Evolutionary conservation across 768 basidiomycete species (phyloP).

Genomic region (Lactifluus volemus): DNA sequence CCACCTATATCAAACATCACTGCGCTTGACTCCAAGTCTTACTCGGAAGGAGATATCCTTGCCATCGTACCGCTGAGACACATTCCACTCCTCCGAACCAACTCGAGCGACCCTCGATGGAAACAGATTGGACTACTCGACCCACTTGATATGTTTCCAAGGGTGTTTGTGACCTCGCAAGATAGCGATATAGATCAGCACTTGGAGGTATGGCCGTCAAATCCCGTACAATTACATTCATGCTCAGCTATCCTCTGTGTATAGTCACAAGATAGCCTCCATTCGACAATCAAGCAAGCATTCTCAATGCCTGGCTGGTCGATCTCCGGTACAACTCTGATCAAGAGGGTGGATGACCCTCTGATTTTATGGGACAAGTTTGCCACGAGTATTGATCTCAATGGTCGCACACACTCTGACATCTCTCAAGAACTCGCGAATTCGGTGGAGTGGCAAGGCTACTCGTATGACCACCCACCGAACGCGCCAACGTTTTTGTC

Average conservation of each 20-base stretch:
- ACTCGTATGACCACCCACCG: constrained; percentile 44
- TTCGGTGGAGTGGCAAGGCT: constrained; percentile 46
- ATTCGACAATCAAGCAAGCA: background rate
- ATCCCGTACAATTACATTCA: background rate
- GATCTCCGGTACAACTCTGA: background rate
- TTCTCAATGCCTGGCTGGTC: constrained; percentile 3
- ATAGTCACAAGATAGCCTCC: background rate
- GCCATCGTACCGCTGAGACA: constrained; percentile 25
- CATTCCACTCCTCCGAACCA: constrained; percentile 38
- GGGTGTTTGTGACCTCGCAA: constrained; percentile 6
- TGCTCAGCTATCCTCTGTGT: background rate
- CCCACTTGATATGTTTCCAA: constrained; percentile 45
- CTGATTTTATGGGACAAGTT: constrained; percentile 38
- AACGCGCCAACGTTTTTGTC: constrained; percentile 36
- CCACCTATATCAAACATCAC: constrained; percentile 20
- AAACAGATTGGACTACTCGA: constrained; percentile 34
- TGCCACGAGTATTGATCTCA: constrained; percentile 30
- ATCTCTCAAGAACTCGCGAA: constrained; percentile 41
- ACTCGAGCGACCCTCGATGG: constrained; percentile 20
- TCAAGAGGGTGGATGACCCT: constrained; percentile 23
- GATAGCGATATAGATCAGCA: constrained; percentile 22
- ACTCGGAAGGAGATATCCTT: constrained; percentile 37
- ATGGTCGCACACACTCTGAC: constrained; percentile 28
- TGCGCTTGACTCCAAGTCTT: constrained; percentile 15
- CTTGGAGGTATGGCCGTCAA: background rate